Base-by-base conservation (phyloP, 2,329 filamentous ascomycete species). In the Clarireedia hainanense region DNA sequence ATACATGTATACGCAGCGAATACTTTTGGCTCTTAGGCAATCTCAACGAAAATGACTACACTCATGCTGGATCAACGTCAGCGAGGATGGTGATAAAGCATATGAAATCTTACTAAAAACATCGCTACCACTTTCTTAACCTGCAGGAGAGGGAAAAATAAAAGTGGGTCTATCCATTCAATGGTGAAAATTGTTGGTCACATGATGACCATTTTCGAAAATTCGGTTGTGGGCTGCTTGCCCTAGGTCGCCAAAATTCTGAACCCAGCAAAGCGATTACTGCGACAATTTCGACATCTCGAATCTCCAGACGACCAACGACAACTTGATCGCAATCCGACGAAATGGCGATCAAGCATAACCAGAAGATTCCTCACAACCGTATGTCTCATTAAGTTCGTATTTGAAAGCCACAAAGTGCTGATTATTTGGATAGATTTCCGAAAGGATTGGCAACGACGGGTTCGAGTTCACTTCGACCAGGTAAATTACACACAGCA, bases 361-460 rank as follows among this genome's bases (percentile, higher is more conserved):
- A 97, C 83, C 91, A 96, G 83, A 88, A 92, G 83, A 87, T 96
- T 78, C 87, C 88, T 76, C 88, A 92, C 85, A 95, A 95, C 85
- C 91, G 87, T 90, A 80, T 81, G 86, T 74, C 59, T 34, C 72
- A 69, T 61, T 56, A 59, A 63, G 60, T 64, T 58, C 57, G 50
- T 57, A 56, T 62, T 65, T 63, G 56, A 60, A 64, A 52, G 58
- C 67, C 57, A 34, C 49, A 20, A 57, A 52, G 48, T 63, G 62
- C 68, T 73, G 64, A 73, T 63, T 45, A 12, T 40, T 12, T 58
- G 67, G 65, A 63, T 72, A 94, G 89, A 96, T 76, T 96, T 96
- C 89, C 91, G 90, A 81, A 96, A 96, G 90, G 91, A 99, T 84
- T 99, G 94, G 94, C 91, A 97, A 80, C 89, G 91, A 81, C 89